Conservation (phyloP, 768 basidiomycete species). For the Bullera alba region DNA sequence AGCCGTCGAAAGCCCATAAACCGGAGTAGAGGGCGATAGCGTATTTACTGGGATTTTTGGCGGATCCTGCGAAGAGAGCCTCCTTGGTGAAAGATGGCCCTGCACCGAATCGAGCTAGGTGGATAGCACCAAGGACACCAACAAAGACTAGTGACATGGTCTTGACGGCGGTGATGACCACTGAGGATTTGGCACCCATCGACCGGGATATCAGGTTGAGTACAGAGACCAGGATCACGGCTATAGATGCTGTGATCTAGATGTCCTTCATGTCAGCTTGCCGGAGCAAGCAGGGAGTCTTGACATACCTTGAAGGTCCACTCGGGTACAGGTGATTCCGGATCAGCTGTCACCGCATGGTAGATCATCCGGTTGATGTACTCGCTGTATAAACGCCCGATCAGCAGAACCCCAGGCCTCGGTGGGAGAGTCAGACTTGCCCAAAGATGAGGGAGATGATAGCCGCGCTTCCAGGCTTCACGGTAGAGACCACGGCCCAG, state of each 20-base stretch:
- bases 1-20: constrained; percentile 90
- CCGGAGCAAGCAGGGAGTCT: not conserved
- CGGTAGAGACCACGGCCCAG: constrained; percentile 84
- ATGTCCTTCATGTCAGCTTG: not conserved
- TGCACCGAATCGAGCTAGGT: constrained; percentile 25
- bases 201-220: constrained; percentile 72
- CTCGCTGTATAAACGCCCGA: constrained; percentile 49
- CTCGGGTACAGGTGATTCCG: constrained; percentile 66
- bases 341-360: constrained; percentile 63
- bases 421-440: constrained; percentile 9
- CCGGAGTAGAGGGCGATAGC: constrained; percentile 93
- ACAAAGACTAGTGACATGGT: constrained; percentile 51
- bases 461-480: constrained; percentile 59
- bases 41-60: constrained; percentile 71
- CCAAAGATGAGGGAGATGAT: constrained; percentile 67
- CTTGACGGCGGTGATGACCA: constrained; percentile 83
- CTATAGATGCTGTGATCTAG: constrained; percentile 62
- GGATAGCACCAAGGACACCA: constrained; percentile 69
- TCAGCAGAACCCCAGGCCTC: not conserved
- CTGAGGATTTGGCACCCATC: constrained; percentile 70
- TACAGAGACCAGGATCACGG: constrained; percentile 64
- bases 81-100: constrained; percentile 36
- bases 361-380: constrained; percentile 86
- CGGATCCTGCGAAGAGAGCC: constrained; percentile 66
- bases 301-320: constrained; percentile 67